A percentile compares a stretch with the other conserved stretches of the same genome.
These are phyloP conservation scores for Austroboletus olivaceoglutinosus DNA, from an alignment of 1,284 basidiomycete species.

Conservation along the genomic window DNA sequence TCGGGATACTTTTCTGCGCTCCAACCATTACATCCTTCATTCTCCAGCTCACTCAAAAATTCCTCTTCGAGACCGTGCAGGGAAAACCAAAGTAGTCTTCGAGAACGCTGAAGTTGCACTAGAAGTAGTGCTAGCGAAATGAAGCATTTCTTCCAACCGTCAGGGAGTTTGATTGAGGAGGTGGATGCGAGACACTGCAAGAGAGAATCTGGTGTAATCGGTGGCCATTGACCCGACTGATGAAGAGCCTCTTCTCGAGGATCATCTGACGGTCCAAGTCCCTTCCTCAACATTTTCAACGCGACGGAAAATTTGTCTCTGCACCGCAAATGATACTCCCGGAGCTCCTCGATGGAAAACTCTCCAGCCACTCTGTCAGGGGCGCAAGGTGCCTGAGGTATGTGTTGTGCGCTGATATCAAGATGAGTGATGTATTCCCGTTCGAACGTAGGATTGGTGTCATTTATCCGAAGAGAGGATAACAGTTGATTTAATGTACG, in stretches of 20 bases:
- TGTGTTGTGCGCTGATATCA: neutral
- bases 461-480: neutral
- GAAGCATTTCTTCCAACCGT: slow-evolving; percentile 30
- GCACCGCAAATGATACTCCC: neutral
- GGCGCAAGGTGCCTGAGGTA: neutral
- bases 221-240: slow-evolving; percentile 18
- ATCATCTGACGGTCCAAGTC: neutral
- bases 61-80: neutral
- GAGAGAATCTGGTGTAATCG: slow-evolving; percentile 24
- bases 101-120: slow-evolving; percentile 30
- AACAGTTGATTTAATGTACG: neutral
- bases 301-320: neutral
- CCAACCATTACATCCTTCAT: slow-evolving; percentile 15
- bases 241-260: neutral
- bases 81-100: neutral
- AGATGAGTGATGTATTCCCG: neutral
- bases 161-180: neutral
- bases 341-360: neutral
- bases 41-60: slow-evolving; percentile 9
- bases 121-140: slow-evolving; percentile 26
- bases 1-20: neutral
- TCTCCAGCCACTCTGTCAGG: neutral
- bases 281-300: neutral
- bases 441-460: neutral
- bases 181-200: slow-evolving; percentile 23